Percentiles rank a stretch among this genome's conserved stretches.
Conservation (phyloP, 352 stramenopile genomes). For the Phytopythium vexans region DNA sequence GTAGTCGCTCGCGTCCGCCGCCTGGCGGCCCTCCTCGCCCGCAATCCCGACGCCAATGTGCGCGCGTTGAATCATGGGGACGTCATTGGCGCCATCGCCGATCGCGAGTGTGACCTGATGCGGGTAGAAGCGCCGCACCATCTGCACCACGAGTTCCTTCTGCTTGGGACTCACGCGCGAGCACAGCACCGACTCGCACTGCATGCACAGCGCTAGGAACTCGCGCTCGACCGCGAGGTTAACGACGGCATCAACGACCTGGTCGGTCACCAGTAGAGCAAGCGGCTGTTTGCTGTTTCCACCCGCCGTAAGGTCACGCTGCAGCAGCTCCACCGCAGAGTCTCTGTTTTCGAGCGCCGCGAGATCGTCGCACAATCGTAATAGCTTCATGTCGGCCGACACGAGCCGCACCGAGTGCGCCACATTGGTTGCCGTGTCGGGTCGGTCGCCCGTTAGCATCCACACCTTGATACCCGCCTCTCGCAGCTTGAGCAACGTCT, state of each 20-base stretch:
- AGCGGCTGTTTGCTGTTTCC: constrained; percentile 1
- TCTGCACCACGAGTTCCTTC: constrained; percentile 95
- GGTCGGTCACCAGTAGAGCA: constrained; percentile 51
- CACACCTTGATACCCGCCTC: constrained; percentile 69
- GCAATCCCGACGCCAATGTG: constrained; percentile 66
- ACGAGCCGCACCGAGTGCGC: constrained; percentile 50
- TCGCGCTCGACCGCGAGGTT: constrained; percentile 32
- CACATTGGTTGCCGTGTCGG: constrained; percentile 67
- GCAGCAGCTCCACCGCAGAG: constrained; percentile 20
- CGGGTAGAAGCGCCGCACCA: constrained; percentile 68
- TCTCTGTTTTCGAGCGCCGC: constrained; percentile 17
- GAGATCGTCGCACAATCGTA: constrained; percentile 30
- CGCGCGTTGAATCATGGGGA: constrained; percentile 89
- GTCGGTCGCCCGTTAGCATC: constrained; percentile 69
- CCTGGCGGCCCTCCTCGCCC: constrained; percentile 75
- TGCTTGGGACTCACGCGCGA: constrained; percentile 96
- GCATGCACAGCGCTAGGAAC: constrained; percentile 53
- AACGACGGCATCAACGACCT: constrained; percentile 40
- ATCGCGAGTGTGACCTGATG: constrained; percentile 74
- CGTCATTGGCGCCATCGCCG: constrained; percentile 91
- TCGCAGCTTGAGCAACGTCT: constrained; percentile 55
- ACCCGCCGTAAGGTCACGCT: constrained; percentile 16
- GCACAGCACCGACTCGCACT: constrained; percentile 93
- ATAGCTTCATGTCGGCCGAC: constrained; percentile 45
- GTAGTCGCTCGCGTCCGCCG: constrained; percentile 88